phyloP scores from a whole-genome alignment of 192 early-diverging fungal species.

The Rhizophlyctis rosea region DNA sequence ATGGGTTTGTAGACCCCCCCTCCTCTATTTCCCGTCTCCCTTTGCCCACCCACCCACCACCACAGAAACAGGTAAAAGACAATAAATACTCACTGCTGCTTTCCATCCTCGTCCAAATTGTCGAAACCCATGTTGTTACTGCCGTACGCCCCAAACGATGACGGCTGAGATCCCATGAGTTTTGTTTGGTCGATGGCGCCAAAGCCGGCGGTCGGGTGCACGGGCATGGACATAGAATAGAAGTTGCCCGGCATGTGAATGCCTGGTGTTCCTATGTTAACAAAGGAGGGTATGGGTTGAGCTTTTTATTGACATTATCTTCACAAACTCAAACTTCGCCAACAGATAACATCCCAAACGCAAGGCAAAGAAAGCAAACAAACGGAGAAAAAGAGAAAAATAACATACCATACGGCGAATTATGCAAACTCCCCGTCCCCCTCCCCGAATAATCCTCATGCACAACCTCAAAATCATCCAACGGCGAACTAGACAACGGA shows the following conservation, averaged over 20 bases:
- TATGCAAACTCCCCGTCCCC: neutral
- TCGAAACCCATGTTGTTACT: neutral
- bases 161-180: slow-evolving; percentile 25
- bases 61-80: too few species aligned
- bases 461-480: slow-evolving; percentile 14
- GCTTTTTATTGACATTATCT: too few species aligned
- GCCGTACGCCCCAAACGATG: slow-evolving; percentile 35
- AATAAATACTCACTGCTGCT: slow-evolving; percentile 10
- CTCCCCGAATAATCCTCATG: neutral
- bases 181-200: slow-evolving; percentile 32
- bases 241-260: slow-evolving; percentile 31
- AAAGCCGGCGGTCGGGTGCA: slow-evolving; percentile 39
- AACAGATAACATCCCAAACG: too few species aligned
- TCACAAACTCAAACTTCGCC: too few species aligned
- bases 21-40: too few species aligned
- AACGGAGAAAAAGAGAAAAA: too few species aligned
- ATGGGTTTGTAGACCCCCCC: too few species aligned
- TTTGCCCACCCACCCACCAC: too few species aligned
- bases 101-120: slow-evolving; percentile 14
- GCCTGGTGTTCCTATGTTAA: slow-evolving; percentile 32
- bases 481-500: slow-evolving; percentile 28
- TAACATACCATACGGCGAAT: neutral
- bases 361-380: too few species aligned
- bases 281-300: too few species aligned
- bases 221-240: slow-evolving; percentile 49